These are phyloP conservation scores for Penicillium sp. DNA, from an alignment of 2,329 filamentous ascomycete genomes.

Conservation along the genomic window DNA sequence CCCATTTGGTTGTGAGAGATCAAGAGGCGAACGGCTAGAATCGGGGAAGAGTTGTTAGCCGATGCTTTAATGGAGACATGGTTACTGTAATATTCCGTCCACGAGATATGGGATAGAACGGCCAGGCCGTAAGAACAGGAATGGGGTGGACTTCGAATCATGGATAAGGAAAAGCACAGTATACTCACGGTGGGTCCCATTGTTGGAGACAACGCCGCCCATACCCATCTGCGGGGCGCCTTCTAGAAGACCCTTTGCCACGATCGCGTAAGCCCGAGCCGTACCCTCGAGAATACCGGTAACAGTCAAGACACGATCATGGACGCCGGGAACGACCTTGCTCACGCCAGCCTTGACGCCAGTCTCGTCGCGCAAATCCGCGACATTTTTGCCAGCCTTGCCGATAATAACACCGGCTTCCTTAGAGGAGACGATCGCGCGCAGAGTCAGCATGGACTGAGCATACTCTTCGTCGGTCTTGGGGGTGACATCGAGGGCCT, in stretches of 20 bases:
- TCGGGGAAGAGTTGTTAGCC: conserved; percentile 16
- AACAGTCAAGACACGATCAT: conserved; percentile 95
- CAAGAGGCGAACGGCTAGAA: conserved; percentile 86
- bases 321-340: conserved; percentile 97
- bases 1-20: conserved; percentile 99
- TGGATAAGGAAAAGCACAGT: conserved; percentile 1
- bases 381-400: conserved; percentile 98
- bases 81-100: neutral
- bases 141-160: neutral
- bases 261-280: conserved; percentile 88
- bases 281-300: conserved; percentile 87
- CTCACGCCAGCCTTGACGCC: conserved; percentile 97
- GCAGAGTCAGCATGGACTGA: conserved; percentile 86
- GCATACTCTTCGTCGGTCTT: conserved; percentile 98
- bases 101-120: neutral
- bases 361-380: conserved; percentile 94
- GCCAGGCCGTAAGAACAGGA: neutral
- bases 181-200: conserved; percentile 89
- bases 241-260: conserved; percentile 87
- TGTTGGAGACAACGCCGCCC: conserved; percentile 84
- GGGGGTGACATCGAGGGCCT: conserved; percentile 75
- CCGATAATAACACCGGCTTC: conserved; percentile 99
- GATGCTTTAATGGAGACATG: no score
- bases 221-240: conserved; percentile 95
- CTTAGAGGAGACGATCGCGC: conserved; percentile 98